Base-by-base conservation (phyloP, 768 basidiomycete genomes). In the Kwoniella dejecticola region DNA sequence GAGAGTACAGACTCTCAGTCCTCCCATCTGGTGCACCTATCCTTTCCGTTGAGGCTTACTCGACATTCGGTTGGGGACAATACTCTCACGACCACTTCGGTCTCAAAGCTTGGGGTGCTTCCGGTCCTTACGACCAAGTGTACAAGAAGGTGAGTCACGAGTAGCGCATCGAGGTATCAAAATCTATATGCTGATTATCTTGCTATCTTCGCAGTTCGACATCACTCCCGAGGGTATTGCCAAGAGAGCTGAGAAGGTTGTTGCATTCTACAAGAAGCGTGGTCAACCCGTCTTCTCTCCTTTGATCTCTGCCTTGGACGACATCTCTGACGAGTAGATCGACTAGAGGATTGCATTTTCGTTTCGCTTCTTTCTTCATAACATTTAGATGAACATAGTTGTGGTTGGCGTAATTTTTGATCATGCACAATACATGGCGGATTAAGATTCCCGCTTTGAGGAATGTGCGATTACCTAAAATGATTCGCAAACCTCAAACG, bases 21-120 rank as follows among this genome's bases (percentile, higher is more conserved):
- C 81, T 97, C 67, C 86, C 91, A 77, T 89, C 88, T 70, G 93
- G 93, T 31, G 89, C 89, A 11, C 93, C 93, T 33, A 87, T 95
- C 76, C 79, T 96, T 63, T 90, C 91, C 45, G 83, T 96, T 62
- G 93, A 96, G 81, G 93, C 93, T 24, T 84, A 87, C 79, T 71
- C 75, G 21, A 90, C 90, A 46, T 81, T 85, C 69, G 91, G 91
- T 68, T 96, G 93, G 93, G 84, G 85, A 64, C 88, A 88, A 80
- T 91, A 90, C 82, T 87, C 88, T 68, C 92, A 95, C 76, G 91
- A 94, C 82, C 85, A 77, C 71, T 76, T 77, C 59, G 80, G 79
- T 57, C 70, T 81, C 81, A 76, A 77, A 79, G 83, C 82, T 31
- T 96, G 89, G 88, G 92, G 92, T 76, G 86, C 90, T 15, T 94